Percentiles rank a stretch among this genome's conserved stretches.
phyloP scores from a whole-genome alignment of 2,329 filamentous ascomycete genomes.

The Colletotrichum kahawae region DNA sequence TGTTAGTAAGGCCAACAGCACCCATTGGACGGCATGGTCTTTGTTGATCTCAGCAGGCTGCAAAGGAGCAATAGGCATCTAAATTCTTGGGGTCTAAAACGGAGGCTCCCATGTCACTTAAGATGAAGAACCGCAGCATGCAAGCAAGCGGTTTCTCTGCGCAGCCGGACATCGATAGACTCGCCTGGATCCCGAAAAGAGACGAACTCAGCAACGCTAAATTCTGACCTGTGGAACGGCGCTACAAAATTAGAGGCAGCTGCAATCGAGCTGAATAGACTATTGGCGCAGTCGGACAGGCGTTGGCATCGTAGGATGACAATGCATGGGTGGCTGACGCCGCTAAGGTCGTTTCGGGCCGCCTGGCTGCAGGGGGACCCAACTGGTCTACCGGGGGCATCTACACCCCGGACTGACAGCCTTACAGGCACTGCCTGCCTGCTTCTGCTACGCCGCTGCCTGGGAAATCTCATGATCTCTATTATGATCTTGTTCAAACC shows the following conservation, averaged over 20 bases:
- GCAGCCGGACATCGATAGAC: neutral
- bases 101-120: neutral
- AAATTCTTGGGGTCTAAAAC: neutral
- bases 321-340: conserved; percentile 13
- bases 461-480: neutral
- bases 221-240: conserved; percentile 11
- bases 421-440: neutral
- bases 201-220: neutral
- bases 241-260: neutral
- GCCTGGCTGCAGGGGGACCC: conserved; percentile 13
- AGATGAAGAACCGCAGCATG: neutral
- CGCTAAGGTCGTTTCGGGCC: conserved; percentile 18
- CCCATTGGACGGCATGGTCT: neutral
- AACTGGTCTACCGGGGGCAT: neutral
- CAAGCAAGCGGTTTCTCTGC: neutral
- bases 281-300: conserved; percentile 5
- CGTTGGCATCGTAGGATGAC: conserved; percentile 11
- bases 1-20: neutral
- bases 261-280: neutral
- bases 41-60: neutral
- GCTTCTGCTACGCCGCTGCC: neutral
- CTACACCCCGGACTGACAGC: conserved; percentile 3
- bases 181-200: neutral
- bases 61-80: conserved; percentile 5
- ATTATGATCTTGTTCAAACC: conserved; percentile 1